These are phyloP conservation scores for Penicillium sp. DNA, from an alignment of 2,329 filamentous ascomycete species.

Conservation along the genomic window DNA sequence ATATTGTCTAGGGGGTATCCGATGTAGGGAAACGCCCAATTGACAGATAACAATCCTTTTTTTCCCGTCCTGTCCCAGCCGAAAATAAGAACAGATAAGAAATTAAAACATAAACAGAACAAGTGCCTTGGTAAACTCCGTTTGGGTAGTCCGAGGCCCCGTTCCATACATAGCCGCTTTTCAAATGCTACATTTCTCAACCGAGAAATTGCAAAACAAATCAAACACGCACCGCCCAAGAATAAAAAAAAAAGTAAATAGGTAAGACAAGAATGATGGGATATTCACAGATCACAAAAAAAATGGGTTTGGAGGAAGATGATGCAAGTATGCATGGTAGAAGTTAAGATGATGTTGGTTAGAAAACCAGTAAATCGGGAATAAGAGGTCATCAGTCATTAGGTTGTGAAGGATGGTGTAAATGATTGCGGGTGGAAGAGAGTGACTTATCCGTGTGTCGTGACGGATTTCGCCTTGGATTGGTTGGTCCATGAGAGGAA, in stretches of 20 bases:
- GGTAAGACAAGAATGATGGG: not conserved
- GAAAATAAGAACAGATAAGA: conserved; percentile 6
- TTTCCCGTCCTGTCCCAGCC: conserved; percentile 3
- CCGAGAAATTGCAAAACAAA: conserved; percentile 12
- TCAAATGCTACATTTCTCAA: conserved; percentile 16
- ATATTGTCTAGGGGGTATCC: conserved; percentile 7
- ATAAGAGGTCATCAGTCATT: conserved; percentile 23
- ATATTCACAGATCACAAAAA: conserved; percentile 24
- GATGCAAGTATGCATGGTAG: conserved; percentile 17
- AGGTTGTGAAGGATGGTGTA: conserved; percentile 5
- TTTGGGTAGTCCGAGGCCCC: conserved; percentile 16
- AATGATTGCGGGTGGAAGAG: not conserved
- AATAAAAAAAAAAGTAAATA: conserved; percentile 7
- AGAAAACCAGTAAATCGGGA: conserved; percentile 9
- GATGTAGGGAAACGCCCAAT: conserved; percentile 2
- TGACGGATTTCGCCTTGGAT: conserved; percentile 42
- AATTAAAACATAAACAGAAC: conserved; percentile 11
- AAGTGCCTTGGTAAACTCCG: conserved; percentile 16
- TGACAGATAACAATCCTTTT: conserved; percentile 9
- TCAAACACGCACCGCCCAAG: conserved; percentile 15
- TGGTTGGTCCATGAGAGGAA: conserved; percentile 52
- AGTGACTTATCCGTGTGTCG: conserved; percentile 31
- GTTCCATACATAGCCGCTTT: conserved; percentile 20
- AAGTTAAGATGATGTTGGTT: conserved; percentile 2
- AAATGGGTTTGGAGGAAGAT: conserved; percentile 1